Conservation (phyloP, 495 filamentous ascomycete species). For the Penicillium angulare region DNA sequence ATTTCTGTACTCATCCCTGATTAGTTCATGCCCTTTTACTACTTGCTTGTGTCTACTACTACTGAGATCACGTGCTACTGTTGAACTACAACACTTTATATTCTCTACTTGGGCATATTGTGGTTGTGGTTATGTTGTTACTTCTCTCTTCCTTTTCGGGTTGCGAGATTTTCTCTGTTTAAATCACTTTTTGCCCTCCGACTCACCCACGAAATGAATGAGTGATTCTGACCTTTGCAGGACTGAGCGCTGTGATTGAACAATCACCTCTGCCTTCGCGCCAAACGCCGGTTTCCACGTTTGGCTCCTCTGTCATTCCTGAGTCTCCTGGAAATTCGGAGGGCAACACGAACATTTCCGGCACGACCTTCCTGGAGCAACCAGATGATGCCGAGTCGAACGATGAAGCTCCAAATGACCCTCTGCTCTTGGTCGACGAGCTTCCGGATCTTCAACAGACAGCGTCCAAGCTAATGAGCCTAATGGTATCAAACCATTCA, state of each 20-base stretch:
- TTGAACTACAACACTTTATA: too few relatives aligned
- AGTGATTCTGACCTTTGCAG: conserved; percentile 13
- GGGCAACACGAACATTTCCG: conserved; percentile 39
- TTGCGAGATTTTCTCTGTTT: not conserved
- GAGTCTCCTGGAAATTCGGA: conserved; percentile 30
- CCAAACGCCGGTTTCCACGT: not conserved
- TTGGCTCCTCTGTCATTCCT: conserved; percentile 11
- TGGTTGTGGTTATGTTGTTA: too few relatives aligned
- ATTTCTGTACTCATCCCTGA: not conserved
- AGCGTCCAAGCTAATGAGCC: conserved; percentile 24
- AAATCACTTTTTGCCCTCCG: not conserved
- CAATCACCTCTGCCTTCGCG: conserved; percentile 7
- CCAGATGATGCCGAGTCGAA: conserved; percentile 19
- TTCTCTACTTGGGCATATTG: too few relatives aligned
- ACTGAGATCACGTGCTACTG: too few relatives aligned
- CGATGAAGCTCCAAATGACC: conserved; percentile 22
- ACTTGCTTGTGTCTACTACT: conserved; percentile 1
- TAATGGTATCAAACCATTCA: conserved; percentile 22
- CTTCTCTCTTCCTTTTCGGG: too few relatives aligned
- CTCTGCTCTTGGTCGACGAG: conserved; percentile 32
- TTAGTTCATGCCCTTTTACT: not conserved
- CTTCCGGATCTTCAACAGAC: conserved; percentile 33
- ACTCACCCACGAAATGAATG: not conserved
- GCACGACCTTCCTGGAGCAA: conserved; percentile 33
- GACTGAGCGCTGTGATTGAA: conserved; percentile 13